Evolutionary conservation across 192 early-diverging fungal species (phyloP), one percentile per base, ranked within the genome.

Genomic region (Umbelopsis sp.): DNA sequence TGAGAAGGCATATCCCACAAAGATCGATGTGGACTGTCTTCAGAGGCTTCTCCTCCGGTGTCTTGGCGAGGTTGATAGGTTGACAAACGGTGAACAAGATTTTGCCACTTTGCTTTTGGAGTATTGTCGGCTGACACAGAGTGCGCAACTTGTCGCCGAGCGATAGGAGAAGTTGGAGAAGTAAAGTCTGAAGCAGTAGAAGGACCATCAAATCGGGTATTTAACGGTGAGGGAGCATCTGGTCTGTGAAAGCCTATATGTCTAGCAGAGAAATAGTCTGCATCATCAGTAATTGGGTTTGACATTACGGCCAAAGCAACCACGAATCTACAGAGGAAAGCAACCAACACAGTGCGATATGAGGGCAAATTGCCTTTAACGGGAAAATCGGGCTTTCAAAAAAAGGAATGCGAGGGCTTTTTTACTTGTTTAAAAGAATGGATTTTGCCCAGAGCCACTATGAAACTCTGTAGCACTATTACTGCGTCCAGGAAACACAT

Each of bases 211-310:
- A n/a, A 13, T 13, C 30, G 55, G 2, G 33, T 61, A 61, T 61
- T 61, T 8, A 61, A 61, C 33, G 25, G 27, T n/a, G 27, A 35
- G 3, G 55, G 55, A 61, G 55, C 55, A 61, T 30, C 55, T 18
- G 55, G 13, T 16, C 55, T 22, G 35, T 61, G 55, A 18, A 61
- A 61, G 9, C 15, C 27, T 35, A 18, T 15, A 35, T 61, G 55
- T 13, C 64, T 50, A 15, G 58, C 23, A 30, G 64, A 23, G 66
- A 71, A 68, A 48, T 64, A 71, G 18, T 66, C 68, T 18, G 49
- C 30, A 2, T 69, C 58, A 45, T 75, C 74, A 41, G 64, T 61
- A 22, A 75, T 71, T 2, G 69, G 74, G 52, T 75, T 75, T 35
- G 70, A 71, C 70, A 76, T 76, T 4, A 65, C 27, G n/a, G 49